phyloP scores from a whole-genome alignment of 2,329 filamentous ascomycete species.

The Botrytis medusae region DNA sequence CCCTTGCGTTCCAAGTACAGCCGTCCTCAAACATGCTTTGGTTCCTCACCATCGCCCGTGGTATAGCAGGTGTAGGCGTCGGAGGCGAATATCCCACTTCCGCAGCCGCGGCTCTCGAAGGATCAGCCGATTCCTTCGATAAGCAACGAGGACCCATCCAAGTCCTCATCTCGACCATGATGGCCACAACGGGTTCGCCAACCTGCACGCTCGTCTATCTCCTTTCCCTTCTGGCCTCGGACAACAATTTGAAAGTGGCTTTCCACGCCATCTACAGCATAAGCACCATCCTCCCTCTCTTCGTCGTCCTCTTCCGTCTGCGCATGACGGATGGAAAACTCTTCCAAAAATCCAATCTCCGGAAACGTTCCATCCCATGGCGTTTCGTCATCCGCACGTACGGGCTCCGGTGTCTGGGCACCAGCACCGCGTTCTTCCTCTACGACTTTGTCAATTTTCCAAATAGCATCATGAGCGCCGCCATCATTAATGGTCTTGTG shows the following conservation, averaged over 20 bases:
- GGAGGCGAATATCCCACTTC: slow-evolving; percentile 43
- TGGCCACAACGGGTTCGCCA: slow-evolving; percentile 14
- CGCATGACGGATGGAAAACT: slow-evolving; percentile 36
- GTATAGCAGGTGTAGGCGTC: slow-evolving; percentile 43
- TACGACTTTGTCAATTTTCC: slow-evolving; percentile 44
- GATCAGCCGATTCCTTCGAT: slow-evolving; percentile 37
- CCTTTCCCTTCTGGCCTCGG: slow-evolving; percentile 40
- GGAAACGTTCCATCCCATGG: neutral
- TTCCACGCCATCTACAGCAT: slow-evolving; percentile 40
- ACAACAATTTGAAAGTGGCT: slow-evolving; percentile 39
- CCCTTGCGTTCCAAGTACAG: slow-evolving; percentile 37
- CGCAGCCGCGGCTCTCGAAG: slow-evolving; percentile 42
- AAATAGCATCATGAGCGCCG: slow-evolving; percentile 42
- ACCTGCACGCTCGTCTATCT: slow-evolving; percentile 26
- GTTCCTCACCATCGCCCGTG: slow-evolving; percentile 42
- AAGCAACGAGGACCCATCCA: neutral
- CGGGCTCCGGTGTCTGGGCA: slow-evolving; percentile 31
- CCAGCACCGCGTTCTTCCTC: slow-evolving; percentile 41
- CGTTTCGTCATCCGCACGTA: neutral
- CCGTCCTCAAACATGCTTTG: slow-evolving; percentile 40
- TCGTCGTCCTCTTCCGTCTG: slow-evolving; percentile 40
- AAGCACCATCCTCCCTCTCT: slow-evolving; percentile 39
- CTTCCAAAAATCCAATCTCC: neutral
- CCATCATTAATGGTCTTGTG: slow-evolving; percentile 41
- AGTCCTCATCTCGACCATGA: slow-evolving; percentile 13